Conservation (phyloP, 257 asterid species). For the Dorcoceras hygrometricum region DNA sequence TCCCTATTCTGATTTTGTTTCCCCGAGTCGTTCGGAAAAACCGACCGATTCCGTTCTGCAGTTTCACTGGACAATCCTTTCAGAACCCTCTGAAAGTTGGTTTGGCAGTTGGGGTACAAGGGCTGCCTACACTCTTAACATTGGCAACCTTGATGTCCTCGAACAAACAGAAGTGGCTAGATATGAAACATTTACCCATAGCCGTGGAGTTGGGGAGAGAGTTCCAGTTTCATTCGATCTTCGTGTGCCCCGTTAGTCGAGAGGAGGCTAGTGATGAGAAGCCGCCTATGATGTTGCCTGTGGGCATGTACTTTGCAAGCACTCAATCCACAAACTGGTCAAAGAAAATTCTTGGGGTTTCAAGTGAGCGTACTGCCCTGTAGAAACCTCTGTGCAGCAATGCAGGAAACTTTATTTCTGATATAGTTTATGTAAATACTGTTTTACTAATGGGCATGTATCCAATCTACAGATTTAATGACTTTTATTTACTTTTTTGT, state of each 20-base stretch:
- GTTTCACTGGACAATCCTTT: constrained; percentile 44
- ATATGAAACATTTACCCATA: constrained; percentile 50
- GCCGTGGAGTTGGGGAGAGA: constrained; percentile 56
- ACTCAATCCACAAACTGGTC: constrained; percentile 42
- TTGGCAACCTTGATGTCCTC: constrained; percentile 50
- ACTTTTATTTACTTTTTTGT: too few relatives aligned
- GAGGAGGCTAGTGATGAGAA: constrained; percentile 47
- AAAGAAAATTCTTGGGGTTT: constrained; percentile 39
- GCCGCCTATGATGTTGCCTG: constrained; percentile 70
- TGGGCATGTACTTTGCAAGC: constrained; percentile 65
- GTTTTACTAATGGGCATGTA: too few relatives aligned
- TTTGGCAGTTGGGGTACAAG: constrained; percentile 56
- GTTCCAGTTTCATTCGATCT: constrained; percentile 57
- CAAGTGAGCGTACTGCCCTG: constrained; percentile 49
- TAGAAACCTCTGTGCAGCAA: neutral
- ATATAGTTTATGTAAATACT: too few relatives aligned
- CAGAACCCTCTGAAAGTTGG: constrained; percentile 48
- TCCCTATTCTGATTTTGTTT: constrained; percentile 45
- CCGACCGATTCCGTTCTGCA: constrained; percentile 37
- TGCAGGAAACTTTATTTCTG: constrained; percentile 32
- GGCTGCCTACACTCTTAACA: constrained; percentile 56
- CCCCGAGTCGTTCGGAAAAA: constrained; percentile 42
- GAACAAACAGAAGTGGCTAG: constrained; percentile 52
- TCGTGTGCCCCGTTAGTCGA: constrained; percentile 64
- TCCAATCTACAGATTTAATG: too few relatives aligned